Conservation (phyloP, 257 asterid species). For the Eustoma russellianum region DNA sequence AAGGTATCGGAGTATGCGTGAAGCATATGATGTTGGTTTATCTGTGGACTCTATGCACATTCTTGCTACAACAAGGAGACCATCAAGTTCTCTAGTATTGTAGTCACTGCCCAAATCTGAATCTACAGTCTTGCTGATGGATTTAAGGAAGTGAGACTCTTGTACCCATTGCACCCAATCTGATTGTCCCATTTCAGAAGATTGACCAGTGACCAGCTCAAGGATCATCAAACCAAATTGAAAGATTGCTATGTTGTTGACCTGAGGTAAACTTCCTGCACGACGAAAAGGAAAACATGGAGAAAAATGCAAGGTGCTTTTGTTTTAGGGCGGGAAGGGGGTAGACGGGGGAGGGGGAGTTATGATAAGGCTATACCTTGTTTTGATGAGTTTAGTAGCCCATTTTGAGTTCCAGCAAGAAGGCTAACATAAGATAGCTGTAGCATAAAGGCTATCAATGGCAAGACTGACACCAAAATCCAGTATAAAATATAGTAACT, state of each 20-base stretch:
- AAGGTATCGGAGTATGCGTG: conserved; percentile 64
- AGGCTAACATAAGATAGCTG: conserved; percentile 73
- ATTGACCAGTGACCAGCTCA: conserved; percentile 88
- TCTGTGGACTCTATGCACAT: conserved; percentile 52
- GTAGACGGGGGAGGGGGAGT: neutral
- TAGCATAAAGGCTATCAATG: neutral
- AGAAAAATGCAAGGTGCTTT: neutral
- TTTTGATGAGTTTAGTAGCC: conserved; percentile 20
- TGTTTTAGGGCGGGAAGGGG: no score
- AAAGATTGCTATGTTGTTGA: conserved; percentile 47
- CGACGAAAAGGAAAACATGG: conserved; percentile 6
- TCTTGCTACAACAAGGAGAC: conserved; percentile 67
- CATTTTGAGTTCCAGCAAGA: conserved; percentile 19
- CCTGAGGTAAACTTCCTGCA: conserved; percentile 41
- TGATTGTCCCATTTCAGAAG: conserved; percentile 56
- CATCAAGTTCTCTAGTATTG: conserved; percentile 45
- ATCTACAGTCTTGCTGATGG: conserved; percentile 66
- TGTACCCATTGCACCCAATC: conserved; percentile 72
- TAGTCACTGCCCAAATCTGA: conserved; percentile 81
- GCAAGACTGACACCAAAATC: neutral
- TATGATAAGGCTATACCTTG: conserved; percentile 30
- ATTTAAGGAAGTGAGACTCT: conserved; percentile 33
- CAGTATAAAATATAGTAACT: no score
- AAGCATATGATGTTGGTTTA: conserved; percentile 31
- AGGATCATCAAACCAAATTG: conserved; percentile 78